A percentile compares a stretch with the other conserved stretches of the same genome.
These are phyloP conservation scores for Populus hybrid DNA, from an alignment of 441 rosid species.

Conservation along the genomic window DNA sequence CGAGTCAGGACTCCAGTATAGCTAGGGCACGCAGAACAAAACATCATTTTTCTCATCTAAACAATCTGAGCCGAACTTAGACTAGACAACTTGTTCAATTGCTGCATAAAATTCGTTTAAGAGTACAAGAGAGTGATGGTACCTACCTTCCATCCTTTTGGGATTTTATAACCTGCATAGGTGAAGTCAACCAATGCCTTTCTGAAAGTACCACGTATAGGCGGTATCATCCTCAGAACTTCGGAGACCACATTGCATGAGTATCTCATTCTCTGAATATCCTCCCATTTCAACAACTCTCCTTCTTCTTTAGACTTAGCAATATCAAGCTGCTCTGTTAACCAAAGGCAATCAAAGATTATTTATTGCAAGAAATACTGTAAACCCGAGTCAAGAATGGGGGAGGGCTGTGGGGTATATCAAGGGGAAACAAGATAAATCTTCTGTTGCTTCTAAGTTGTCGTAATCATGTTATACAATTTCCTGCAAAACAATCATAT, in stretches of 20 bases:
- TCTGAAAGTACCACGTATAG: slow-evolving; percentile 16
- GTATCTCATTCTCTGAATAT: slow-evolving; percentile 17
- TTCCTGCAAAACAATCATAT: no score
- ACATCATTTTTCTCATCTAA: neutral
- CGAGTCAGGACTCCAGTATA: neutral
- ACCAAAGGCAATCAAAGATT: neutral
- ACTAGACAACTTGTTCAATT: no score
- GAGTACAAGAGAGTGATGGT: neutral
- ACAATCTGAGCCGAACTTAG: no score
- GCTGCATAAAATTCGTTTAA: no score
- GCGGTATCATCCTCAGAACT: slow-evolving; percentile 16
- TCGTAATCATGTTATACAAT: no score
- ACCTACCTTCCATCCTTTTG: slow-evolving; percentile 36
- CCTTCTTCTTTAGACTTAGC: neutral
- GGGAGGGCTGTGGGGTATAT: neutral
- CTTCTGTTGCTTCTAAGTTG: no score
- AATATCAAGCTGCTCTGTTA: slow-evolving; percentile 14
- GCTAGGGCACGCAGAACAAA: neutral
- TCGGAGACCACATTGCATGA: slow-evolving; percentile 8
- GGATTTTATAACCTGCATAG: slow-evolving; percentile 23
- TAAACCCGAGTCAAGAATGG: neutral
- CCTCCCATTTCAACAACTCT: slow-evolving; percentile 11
- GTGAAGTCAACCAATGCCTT: slow-evolving; percentile 23
- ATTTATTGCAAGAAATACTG: no score
- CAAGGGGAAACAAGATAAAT: no score